These are phyloP conservation scores for Plasmodium gaboni DNA, from an alignment of 169 alveolate genomes.

Conservation along the genomic window DNA sequence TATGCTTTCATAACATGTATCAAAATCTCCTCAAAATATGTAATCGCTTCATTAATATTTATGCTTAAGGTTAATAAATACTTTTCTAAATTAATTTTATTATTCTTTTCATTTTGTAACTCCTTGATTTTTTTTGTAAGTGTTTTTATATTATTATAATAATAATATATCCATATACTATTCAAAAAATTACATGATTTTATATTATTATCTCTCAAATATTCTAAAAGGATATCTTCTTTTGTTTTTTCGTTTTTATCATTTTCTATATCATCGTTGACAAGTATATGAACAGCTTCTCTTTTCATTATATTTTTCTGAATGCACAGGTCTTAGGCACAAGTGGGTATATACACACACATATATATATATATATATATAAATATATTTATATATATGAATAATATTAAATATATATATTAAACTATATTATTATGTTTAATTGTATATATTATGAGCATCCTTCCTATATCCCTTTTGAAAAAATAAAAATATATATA, in stretches of 20 bases:
- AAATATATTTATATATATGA: not conserved
- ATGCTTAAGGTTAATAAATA: slow-evolving; percentile 17
- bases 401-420: not conserved
- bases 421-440: too few species aligned
- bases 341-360: not conserved
- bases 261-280: not conserved
- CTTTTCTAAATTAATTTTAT: slow-evolving; percentile 1
- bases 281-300: slow-evolving; percentile 3
- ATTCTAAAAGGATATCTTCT: slow-evolving; percentile 31
- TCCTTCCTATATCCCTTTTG: too few species aligned
- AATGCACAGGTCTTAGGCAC: not conserved
- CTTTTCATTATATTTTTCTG: slow-evolving; percentile 26
- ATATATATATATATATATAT: not conserved
- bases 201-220: slow-evolving; percentile 19
- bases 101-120: slow-evolving; percentile 17
- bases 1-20: slow-evolving; percentile 18
- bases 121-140: slow-evolving; percentile 23
- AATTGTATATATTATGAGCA: too few species aligned
- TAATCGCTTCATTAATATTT: slow-evolving; percentile 46
- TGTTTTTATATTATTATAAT: slow-evolving; percentile 46
- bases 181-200: slow-evolving; percentile 8
- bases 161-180: slow-evolving; percentile 45
- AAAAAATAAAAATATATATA: too few species aligned
- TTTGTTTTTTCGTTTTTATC: slow-evolving; percentile 39
- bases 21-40: slow-evolving; percentile 22